Base-by-base conservation (phyloP, 2,329 filamentous ascomycete genomes). In the Coniochaeta hoffmannii region DNA sequence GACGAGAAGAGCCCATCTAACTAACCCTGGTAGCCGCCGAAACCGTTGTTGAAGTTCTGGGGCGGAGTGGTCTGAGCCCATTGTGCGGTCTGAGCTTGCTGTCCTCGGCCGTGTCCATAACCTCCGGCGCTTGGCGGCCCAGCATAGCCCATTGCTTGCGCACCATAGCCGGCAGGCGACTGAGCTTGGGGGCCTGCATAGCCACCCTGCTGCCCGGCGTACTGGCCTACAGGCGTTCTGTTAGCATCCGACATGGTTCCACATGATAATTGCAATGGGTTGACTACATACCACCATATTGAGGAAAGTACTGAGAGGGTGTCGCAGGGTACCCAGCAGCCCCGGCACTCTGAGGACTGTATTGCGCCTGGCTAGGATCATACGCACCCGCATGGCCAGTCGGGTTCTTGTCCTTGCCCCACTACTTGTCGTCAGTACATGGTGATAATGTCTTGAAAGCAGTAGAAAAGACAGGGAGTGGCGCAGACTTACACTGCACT, bases 401-500 rank as follows among this genome's bases (percentile, higher is more conserved):
- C 28, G 94, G 90, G 54, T 92, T 91, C 76, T 96, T 96, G 74
- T 99, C 94, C 77, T 99, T 99, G 70, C 94, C 94, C 94, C 94
- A 99, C 93, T 97, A 68, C 36, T 36, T 36, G 31, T 36, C 34
- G 50, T 53, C 17, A 51, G 49, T n/a, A 51, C 19, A 22, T 24
- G 4, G 19, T 6, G 26, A 19, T 12, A 51, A 7, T n/a, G 8
- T n/a, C 36, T n/a, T 38, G n/a, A 54, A 15, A 46, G 44, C 51
- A 51, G n/a, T n/a, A n/a, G 41, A 19, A 53, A 36, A 28, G n/a
- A 32, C 11, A 14, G 11, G 34, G 14, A 7, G 53, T 26, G 58
- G n/a, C 9, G 10, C n/a, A 41, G n/a, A 87, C 93, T 77, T 88
- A 97, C 93, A 73, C 93, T 97, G 82, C 94, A 99, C 81, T 99